Percentiles rank a stretch among this genome's conserved stretches.
phyloP scores from a whole-genome alignment of 2,329 filamentous ascomycete genomes.

The Calonectria montana region DNA sequence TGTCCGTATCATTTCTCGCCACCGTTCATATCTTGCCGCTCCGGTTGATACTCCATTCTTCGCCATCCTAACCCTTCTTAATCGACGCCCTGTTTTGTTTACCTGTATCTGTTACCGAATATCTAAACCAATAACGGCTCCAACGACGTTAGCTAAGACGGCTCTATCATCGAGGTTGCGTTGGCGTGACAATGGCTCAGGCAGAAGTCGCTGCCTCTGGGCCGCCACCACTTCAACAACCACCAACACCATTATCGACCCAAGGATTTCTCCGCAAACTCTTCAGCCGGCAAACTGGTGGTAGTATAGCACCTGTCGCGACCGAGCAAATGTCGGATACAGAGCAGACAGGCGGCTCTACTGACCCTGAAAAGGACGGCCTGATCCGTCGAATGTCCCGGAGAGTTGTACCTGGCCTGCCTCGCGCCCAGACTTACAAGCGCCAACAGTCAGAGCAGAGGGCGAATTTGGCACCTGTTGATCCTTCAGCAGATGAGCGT shows the following conservation, averaged over 20 bases:
- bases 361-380: constrained; percentile 47
- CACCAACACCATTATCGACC: constrained; percentile 38
- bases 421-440: constrained; percentile 82
- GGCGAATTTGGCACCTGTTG: constrained; percentile 75
- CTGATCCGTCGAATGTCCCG: constrained; percentile 59
- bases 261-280: constrained; percentile 45
- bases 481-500: constrained; percentile 73
- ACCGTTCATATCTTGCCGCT: constrained; percentile 22
- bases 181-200: constrained; percentile 47
- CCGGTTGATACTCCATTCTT: constrained; percentile 25
- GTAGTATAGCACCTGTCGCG: constrained; percentile 22
- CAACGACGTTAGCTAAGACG: background rate
- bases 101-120: background rate
- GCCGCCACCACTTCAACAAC: constrained; percentile 42
- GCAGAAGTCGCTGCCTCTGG: constrained; percentile 43
- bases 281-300: constrained; percentile 38
- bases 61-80: constrained; percentile 19
- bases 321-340: constrained; percentile 26
- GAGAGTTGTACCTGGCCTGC: constrained; percentile 81
- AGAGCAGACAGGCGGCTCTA: constrained; percentile 48
- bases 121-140: background rate
- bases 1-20: constrained; percentile 24
- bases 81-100: constrained; percentile 23
- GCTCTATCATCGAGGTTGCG: constrained; percentile 24
- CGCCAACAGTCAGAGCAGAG: constrained; percentile 85